phyloP scores from a whole-genome alignment of 2,329 filamentous ascomycete species.

The Thielaviopsis musarum region DNA sequence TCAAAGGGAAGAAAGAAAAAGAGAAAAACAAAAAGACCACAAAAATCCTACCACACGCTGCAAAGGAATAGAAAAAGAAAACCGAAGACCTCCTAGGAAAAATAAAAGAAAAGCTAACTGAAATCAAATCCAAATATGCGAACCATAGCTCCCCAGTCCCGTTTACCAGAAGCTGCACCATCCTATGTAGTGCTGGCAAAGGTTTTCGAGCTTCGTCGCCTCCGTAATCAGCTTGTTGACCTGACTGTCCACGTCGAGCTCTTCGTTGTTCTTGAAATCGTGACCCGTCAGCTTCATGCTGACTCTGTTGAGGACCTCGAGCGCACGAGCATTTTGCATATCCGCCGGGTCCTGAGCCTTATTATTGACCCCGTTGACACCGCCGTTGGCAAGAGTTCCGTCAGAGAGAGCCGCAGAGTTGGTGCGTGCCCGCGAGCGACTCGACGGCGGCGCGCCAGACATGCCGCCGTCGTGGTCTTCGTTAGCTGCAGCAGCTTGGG shows the following conservation, averaged over 20 bases:
- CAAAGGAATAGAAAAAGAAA: not conserved
- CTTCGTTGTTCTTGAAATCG: conserved; percentile 76
- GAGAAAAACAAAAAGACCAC: not conserved
- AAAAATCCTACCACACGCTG: not conserved
- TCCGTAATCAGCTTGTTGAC: conserved; percentile 91
- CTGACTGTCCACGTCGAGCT: conserved; percentile 71
- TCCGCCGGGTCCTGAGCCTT: conserved; percentile 38
- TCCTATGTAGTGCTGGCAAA: conserved; percentile 97
- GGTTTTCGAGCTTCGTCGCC: conserved; percentile 89
- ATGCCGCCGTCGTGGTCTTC: conserved; percentile 17
- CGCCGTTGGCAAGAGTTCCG: conserved; percentile 21
- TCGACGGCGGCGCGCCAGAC: conserved; percentile 29
- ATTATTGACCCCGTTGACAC: conserved; percentile 14
- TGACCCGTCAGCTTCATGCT: conserved; percentile 89
- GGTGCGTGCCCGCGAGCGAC: conserved; percentile 38
- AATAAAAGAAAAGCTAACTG: conserved; percentile 1
- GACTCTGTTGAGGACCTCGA: conserved; percentile 82
- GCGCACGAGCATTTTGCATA: conserved; percentile 78
- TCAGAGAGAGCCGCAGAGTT: conserved; percentile 35
- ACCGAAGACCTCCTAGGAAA: not conserved
- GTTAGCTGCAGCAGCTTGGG: conserved; percentile 18
- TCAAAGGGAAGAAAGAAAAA: not conserved
- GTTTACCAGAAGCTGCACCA: conserved; percentile 94
- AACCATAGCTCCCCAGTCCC: not conserved
- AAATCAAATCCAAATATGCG: not conserved